These are phyloP conservation scores for Onygena corvina DNA, from an alignment of 2,329 filamentous ascomycete genomes.

Conservation along the genomic window DNA sequence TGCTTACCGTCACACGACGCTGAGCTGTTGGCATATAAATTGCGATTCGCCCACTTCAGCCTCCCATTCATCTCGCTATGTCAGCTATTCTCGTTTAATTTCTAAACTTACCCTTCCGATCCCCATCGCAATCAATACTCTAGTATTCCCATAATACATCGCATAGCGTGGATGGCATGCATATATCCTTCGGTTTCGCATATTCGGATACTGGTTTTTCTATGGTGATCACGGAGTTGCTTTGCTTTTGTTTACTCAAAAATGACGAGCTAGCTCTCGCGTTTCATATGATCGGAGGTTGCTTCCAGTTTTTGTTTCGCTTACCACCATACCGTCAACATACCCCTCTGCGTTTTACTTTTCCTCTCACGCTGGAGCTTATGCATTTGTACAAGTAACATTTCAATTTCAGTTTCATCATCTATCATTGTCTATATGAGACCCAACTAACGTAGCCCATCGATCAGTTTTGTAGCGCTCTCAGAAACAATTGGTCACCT, in stretches of 20 bases:
- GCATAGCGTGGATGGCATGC: constrained; percentile 7
- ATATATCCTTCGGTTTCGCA: constrained; percentile 1
- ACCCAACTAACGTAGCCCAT: not conserved
- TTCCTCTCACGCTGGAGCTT: not conserved
- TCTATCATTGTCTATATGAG: not conserved
- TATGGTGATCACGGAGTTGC: constrained; percentile 1
- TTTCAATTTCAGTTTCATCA: not conserved
- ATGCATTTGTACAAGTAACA: not conserved
- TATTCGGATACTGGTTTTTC: constrained; percentile 1
- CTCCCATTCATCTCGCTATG: too few relatives aligned
- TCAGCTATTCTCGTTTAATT: too few relatives aligned
- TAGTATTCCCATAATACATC: constrained; percentile 2
- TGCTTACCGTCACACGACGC: too few relatives aligned
- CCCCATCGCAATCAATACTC: not conserved
- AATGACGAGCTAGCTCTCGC: not conserved
- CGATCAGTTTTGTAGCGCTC: not conserved
- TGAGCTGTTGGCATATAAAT: too few relatives aligned
- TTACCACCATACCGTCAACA: not conserved
- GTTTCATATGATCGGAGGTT: not conserved
- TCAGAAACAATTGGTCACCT: too few relatives aligned
- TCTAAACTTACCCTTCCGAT: too few relatives aligned
- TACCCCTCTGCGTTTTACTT: constrained; percentile 4
- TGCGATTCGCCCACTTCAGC: too few relatives aligned
- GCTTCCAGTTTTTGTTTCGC: not conserved
- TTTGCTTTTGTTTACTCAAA: not conserved